These are phyloP conservation scores for Tetrahymena borealis DNA, from an alignment of 73 alveolate genomes.

Conservation along the genomic window DNA sequence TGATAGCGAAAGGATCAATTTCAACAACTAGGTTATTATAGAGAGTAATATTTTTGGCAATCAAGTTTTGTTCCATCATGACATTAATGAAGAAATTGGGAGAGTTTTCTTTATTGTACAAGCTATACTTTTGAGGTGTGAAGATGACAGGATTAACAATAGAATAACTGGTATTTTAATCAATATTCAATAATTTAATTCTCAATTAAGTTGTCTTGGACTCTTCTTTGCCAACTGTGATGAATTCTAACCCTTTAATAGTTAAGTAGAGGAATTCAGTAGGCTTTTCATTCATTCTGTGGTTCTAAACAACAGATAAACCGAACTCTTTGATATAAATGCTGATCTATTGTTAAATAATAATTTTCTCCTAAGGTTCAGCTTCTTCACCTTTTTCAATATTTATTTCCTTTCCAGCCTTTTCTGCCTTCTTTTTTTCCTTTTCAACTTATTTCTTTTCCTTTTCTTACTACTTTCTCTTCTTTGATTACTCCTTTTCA, in stretches of 20 bases:
- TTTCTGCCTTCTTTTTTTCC: neutral
- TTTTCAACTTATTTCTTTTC: neutral
- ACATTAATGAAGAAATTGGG: neutral
- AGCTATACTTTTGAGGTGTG: neutral
- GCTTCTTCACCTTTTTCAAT: constrained; percentile 11
- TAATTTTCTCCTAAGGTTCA: neutral
- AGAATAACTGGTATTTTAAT: constrained; percentile 10
- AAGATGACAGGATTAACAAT: constrained; percentile 21
- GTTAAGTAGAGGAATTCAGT: constrained; percentile 17
- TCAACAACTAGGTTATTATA: constrained; percentile 5
- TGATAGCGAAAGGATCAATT: constrained; percentile 10
- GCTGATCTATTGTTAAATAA: neutral
- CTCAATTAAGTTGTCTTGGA: constrained; percentile 24
- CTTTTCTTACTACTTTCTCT: neutral
- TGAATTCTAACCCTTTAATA: constrained; percentile 13
- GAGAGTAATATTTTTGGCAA: constrained; percentile 3
- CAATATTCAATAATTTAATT: constrained; percentile 27
- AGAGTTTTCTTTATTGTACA: neutral
- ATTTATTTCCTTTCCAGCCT: neutral
- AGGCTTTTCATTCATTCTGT: constrained; percentile 16
- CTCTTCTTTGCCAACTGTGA: neutral
- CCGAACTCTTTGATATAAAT: neutral
- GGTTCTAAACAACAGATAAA: constrained; percentile 14
- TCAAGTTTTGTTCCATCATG: constrained; percentile 14
- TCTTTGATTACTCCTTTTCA: constrained; percentile 9